Percentiles rank a stretch among this genome's conserved stretches.
Conservation (phyloP, 2,329 filamentous ascomycete genomes). For the Phyllosticta citribraziliensis region DNA sequence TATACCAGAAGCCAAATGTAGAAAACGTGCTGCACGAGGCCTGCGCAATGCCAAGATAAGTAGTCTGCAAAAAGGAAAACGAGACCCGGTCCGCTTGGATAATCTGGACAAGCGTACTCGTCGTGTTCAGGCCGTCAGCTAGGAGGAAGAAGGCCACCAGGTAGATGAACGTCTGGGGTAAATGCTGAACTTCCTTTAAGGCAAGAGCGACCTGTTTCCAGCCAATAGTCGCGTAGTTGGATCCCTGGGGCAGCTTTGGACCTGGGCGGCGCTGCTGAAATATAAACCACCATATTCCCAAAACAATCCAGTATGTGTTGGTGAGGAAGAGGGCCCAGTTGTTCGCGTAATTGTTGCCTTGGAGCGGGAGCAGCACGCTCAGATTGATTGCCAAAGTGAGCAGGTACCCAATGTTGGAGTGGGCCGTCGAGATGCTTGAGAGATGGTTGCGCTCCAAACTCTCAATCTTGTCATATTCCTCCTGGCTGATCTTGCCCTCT, state of each 20-base stretch:
- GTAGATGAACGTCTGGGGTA: conserved; percentile 58
- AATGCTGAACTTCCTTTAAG: conserved; percentile 45
- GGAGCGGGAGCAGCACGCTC: conserved; percentile 33
- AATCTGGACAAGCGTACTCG: conserved; percentile 57
- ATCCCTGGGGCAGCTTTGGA: conserved; percentile 37
- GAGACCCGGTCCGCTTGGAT: conserved; percentile 55
- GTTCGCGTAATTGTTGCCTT: conserved; percentile 49
- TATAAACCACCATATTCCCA: conserved; percentile 58
- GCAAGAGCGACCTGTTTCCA: conserved; percentile 41
- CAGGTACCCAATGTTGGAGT: conserved; percentile 27
- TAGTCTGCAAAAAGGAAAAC: conserved; percentile 55
- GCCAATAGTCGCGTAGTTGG: conserved; percentile 48
- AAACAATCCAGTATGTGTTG: conserved; percentile 56
- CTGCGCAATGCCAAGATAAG: conserved; percentile 57
- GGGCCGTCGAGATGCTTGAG: conserved; percentile 45
- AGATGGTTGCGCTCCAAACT: conserved; percentile 54
- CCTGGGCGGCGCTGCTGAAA: conserved; percentile 56
- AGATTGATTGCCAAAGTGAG: conserved; percentile 47
- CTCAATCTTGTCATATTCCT: conserved; percentile 52
- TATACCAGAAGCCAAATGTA: conserved; percentile 51
- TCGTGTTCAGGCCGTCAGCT: conserved; percentile 61
- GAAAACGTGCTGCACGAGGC: conserved; percentile 53
- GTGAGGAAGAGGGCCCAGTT: conserved; percentile 57
- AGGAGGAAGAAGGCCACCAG: conserved; percentile 55
- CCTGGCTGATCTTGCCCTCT: conserved; percentile 43